Percentiles rank a stretch among this genome's conserved stretches.
These are phyloP conservation scores for Periconia digitata DNA, from an alignment of 2,329 filamentous ascomycete genomes.

Conservation along the genomic window DNA sequence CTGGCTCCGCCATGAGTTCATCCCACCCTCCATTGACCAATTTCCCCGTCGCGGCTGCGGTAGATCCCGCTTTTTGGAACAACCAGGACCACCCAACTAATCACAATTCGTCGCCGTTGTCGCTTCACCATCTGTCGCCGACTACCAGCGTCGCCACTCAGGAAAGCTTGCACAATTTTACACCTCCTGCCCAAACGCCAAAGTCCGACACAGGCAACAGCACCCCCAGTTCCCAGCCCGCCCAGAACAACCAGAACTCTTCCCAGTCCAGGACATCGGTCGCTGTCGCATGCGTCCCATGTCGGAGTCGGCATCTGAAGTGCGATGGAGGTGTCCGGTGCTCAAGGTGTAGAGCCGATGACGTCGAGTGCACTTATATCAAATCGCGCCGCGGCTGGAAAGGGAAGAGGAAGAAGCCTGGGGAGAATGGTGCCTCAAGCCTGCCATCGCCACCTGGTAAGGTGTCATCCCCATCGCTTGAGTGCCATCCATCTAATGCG, in stretches of 20 bases:
- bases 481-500: slow-evolving; percentile 6
- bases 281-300: slow-evolving; percentile 54
- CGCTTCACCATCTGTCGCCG: slow-evolving; percentile 34
- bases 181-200: slow-evolving; percentile 36
- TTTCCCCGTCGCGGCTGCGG: slow-evolving; percentile 28
- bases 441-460: slow-evolving; percentile 21
- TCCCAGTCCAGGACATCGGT: slow-evolving; percentile 37
- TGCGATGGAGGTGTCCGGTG: slow-evolving; percentile 55
- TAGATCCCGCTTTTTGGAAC: slow-evolving; percentile 38
- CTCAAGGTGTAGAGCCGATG: slow-evolving; percentile 51
- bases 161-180: slow-evolving; percentile 29
- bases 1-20: slow-evolving; percentile 33
- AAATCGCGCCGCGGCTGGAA: slow-evolving; percentile 56
- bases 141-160: slow-evolving; percentile 31
- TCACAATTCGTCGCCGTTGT: slow-evolving; percentile 27
- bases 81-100: slow-evolving; percentile 23
- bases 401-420: slow-evolving; percentile 43
- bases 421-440: slow-evolving; percentile 29
- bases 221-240: slow-evolving; percentile 14
- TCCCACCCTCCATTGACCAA: slow-evolving; percentile 22
- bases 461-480: slow-evolving; percentile 3
- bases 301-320: slow-evolving; percentile 55
- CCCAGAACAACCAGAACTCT: slow-evolving; percentile 20
- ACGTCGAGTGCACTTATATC: slow-evolving; percentile 53
- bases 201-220: slow-evolving; percentile 26